phyloP scores from a whole-genome alignment of 129 eudicot genomes.

The Deinandra increscens region DNA sequence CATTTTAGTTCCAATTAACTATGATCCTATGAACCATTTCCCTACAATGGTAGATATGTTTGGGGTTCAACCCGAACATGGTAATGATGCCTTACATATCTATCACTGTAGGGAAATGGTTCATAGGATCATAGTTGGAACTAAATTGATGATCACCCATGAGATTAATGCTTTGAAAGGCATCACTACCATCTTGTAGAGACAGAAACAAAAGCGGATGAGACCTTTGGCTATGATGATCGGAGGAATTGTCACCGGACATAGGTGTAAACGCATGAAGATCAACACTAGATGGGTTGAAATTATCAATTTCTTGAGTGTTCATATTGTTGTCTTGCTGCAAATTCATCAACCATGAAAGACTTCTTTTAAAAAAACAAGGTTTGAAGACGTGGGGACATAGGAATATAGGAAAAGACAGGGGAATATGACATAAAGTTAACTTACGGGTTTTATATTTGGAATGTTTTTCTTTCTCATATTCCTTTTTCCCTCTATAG shows the following conservation, averaged over 20 bases:
- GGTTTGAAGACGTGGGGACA: constrained; percentile 24
- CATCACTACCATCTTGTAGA: constrained; percentile 19
- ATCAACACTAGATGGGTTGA: constrained; percentile 31
- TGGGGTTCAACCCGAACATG: constrained; percentile 27
- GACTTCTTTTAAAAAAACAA: constrained; percentile 21
- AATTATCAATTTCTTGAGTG: constrained; percentile 34
- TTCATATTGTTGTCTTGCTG: constrained; percentile 32
- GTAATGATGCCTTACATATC: too few relatives aligned
- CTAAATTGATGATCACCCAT: constrained; percentile 23
- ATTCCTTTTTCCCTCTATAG: too few relatives aligned
- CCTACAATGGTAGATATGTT: constrained; percentile 26
- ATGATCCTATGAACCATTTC: constrained; percentile 38
- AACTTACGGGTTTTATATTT: too few relatives aligned
- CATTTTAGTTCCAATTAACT: constrained; percentile 18
- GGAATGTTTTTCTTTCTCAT: too few relatives aligned
- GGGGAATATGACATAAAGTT: constrained; percentile 31
- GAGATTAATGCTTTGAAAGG: constrained; percentile 22
- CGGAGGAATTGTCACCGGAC: constrained; percentile 34
- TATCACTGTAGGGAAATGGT: constrained; percentile 26
- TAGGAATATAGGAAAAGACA: background rate
- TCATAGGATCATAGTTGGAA: constrained; percentile 30
- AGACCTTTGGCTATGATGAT: constrained; percentile 27
- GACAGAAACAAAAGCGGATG: constrained; percentile 33
- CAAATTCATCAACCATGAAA: constrained; percentile 27
- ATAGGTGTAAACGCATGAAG: constrained; percentile 39